These are phyloP conservation scores for Mycena olivaceomarginata DNA, from an alignment of 768 basidiomycete genomes.

Conservation along the genomic window DNA sequence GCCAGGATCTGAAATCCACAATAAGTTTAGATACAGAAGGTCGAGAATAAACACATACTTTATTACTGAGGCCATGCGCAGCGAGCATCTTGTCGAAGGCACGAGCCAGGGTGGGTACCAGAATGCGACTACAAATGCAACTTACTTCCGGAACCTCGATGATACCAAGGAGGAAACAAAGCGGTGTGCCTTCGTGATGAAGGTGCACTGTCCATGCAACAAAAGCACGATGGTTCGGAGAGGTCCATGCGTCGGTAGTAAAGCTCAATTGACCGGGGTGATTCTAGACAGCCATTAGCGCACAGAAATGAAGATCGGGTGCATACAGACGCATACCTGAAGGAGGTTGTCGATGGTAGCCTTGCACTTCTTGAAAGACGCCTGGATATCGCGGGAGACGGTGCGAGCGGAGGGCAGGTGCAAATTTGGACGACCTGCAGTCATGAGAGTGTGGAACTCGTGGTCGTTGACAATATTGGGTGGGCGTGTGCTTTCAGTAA, in stretches of 20 bases:
- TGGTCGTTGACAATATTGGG: conserved; percentile 57
- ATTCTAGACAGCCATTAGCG: too few species aligned
- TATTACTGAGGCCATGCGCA: too few species aligned
- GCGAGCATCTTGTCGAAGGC: background rate
- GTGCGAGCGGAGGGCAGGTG: conserved; percentile 53
- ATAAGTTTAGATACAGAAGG: too few species aligned
- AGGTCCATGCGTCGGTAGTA: background rate
- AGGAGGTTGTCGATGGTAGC: background rate
- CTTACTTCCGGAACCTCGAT: background rate
- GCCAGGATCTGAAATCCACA: background rate
- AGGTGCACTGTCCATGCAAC: background rate
- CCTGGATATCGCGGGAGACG: background rate
- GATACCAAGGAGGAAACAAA: background rate
- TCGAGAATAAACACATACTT: too few species aligned
- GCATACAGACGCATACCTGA: too few species aligned
- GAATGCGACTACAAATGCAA: background rate
- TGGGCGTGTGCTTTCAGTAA: conserved; percentile 54
- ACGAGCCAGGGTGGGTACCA: background rate
- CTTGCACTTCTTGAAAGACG: background rate
- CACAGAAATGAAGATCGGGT: background rate
- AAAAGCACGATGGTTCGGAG: background rate
- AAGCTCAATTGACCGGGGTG: conserved; percentile 7
- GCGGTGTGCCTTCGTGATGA: background rate
- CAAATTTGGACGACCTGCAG: conserved; percentile 55
- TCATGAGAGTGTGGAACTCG: conserved; percentile 55